phyloP scores from a whole-genome alignment of 495 filamentous ascomycete genomes.

The Xylaria acuta region DNA sequence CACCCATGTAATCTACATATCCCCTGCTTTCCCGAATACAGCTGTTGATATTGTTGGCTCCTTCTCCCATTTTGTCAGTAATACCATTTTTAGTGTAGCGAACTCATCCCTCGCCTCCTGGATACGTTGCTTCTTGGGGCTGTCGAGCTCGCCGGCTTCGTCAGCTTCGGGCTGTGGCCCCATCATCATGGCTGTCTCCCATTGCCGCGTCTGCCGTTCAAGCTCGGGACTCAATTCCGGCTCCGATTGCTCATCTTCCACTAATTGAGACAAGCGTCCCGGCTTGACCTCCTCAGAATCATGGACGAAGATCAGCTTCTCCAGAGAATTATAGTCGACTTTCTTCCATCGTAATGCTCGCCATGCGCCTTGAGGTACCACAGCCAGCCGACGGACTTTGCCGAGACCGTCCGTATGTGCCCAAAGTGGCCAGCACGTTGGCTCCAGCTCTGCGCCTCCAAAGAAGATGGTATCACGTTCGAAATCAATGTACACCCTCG shows the following conservation, averaged over 20 bases:
- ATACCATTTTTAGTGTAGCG: constrained; percentile 37
- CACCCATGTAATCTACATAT: constrained; percentile 28
- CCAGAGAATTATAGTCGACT: constrained; percentile 30
- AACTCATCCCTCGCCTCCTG: constrained; percentile 39
- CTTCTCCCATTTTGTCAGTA: constrained; percentile 37
- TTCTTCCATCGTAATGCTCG: constrained; percentile 37
- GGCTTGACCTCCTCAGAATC: constrained; percentile 33
- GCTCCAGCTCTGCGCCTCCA: constrained; percentile 33
- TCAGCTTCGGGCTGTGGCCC: constrained; percentile 4
- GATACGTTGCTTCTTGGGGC: constrained; percentile 37
- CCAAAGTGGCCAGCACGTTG: constrained; percentile 37
- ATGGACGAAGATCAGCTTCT: constrained; percentile 40
- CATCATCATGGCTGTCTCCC: constrained; percentile 25
- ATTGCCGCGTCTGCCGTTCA: constrained; percentile 27
- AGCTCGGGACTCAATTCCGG: constrained; percentile 25
- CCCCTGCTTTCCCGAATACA: constrained; percentile 37
- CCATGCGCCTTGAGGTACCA: constrained; percentile 40
- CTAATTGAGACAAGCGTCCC: constrained; percentile 32
- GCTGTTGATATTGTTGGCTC: constrained; percentile 37
- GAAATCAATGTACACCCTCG: constrained; percentile 45
- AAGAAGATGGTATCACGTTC: constrained; percentile 43
- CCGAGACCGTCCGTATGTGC: constrained; percentile 31
- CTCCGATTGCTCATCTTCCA: constrained; percentile 33
- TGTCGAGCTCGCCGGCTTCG: constrained; percentile 5
- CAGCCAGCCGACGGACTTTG: constrained; percentile 34